Conservation (phyloP, 768 basidiomycete genomes). For the Tulasnella sp. region DNA sequence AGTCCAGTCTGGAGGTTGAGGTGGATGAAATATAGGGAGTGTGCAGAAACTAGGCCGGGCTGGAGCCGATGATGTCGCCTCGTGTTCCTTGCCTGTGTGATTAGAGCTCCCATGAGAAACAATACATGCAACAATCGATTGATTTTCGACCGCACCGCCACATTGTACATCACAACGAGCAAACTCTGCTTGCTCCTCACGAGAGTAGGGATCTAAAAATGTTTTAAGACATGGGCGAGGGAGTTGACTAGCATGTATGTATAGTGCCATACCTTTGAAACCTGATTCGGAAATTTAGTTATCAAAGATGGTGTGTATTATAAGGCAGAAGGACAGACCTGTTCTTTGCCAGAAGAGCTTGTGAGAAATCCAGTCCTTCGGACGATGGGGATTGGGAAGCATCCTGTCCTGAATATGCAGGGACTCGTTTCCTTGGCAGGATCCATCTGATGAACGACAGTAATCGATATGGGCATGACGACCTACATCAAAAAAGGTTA, state of each 20-base stretch:
- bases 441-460: neutral
- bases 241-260: no score
- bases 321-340: conserved; percentile 29
- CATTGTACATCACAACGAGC: conserved; percentile 35
- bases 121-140: neutral
- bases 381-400: conserved; percentile 33
- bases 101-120: neutral
- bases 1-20: conserved; percentile 23
- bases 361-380: conserved; percentile 46
- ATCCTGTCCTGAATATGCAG: conserved; percentile 35
- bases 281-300: no score
- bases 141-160: neutral
- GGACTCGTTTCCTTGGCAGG: conserved; percentile 28
- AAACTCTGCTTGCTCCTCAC: conserved; percentile 42
- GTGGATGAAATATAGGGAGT: conserved; percentile 41
- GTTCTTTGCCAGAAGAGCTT: conserved; percentile 44
- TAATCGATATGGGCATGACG: conserved; percentile 13
- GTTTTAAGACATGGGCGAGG: neutral
- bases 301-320: no score
- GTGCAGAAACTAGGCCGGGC: conserved; percentile 43
- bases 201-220: conserved; percentile 43
- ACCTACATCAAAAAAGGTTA: conserved; percentile 5
- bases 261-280: conserved; percentile 2
- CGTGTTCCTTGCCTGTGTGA: conserved; percentile 38
- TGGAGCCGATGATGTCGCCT: conserved; percentile 27